These are phyloP conservation scores for Picochlorum sp. DNA, from an alignment of 139 green algal genomes.

Conservation along the genomic window DNA sequence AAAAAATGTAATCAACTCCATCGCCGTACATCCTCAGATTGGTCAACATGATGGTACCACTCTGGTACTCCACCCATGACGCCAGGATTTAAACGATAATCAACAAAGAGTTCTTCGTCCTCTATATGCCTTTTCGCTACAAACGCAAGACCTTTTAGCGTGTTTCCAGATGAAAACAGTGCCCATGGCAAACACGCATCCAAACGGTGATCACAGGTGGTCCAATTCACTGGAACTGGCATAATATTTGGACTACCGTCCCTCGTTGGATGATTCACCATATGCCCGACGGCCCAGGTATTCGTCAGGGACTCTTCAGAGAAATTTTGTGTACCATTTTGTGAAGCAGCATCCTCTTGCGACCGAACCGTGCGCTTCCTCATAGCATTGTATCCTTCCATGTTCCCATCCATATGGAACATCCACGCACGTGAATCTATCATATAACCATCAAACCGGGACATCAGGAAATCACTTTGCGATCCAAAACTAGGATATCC, in stretches of 20 bases:
- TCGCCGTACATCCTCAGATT: slow-evolving; percentile 45
- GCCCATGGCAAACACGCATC: slow-evolving; percentile 4
- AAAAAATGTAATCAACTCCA: slow-evolving; percentile 35
- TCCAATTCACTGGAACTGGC: background rate
- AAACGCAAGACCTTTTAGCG: slow-evolving; percentile 34
- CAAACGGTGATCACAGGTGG: background rate
- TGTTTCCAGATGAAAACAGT: background rate
- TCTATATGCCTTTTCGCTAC: slow-evolving; percentile 38
- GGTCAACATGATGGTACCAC: slow-evolving; percentile 62
- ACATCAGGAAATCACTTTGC: slow-evolving; percentile 42
- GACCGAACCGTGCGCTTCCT: no score
- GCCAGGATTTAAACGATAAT: slow-evolving; percentile 57
- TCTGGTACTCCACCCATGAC: slow-evolving; percentile 23
- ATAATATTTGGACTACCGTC: background rate
- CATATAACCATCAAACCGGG: slow-evolving; percentile 51
- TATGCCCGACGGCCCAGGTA: background rate
- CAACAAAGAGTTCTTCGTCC: slow-evolving; percentile 63
- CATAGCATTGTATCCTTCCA: no score
- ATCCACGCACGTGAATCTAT: slow-evolving; percentile 53
- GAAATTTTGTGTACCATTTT: background rate
- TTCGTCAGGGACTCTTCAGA: background rate
- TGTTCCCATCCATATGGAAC: background rate
- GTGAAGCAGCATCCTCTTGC: no score
- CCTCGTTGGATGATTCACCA: background rate
- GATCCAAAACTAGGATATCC: slow-evolving; percentile 53